Base-by-base conservation (phyloP, 495 filamentous ascomycete species). In the Antarctomyces pellizariae region DNA sequence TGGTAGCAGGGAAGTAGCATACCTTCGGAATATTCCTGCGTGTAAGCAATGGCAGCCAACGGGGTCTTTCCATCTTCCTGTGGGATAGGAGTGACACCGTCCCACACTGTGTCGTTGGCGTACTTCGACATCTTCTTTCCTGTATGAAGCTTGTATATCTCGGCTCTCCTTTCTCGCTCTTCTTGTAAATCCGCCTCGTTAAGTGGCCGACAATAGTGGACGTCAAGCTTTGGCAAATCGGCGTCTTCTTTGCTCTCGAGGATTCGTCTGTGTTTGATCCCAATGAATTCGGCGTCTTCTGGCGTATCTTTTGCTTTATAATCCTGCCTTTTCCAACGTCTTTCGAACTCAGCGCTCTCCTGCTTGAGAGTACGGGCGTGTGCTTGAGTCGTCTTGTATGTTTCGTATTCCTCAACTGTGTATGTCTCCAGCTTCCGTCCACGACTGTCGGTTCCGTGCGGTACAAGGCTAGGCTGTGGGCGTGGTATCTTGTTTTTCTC, bases 31-130 rank as follows among this genome's bases (percentile, higher is more conserved):
- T 95, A 97, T 26, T 80, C 72, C 5, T 68, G 62, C 0, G 67
- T 64, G 46, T 97, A 97, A 22, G 79, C 67, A 41, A 97, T 97
- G 21, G 67, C 64, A 2, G 84, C 86, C 35, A 97, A 60, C 6
- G 83, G 78, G 28, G 55, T 54, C 18, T 63, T 59, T 20, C 80
- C 77, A 49, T 95, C 86, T 37, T 83, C 62, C 38, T 83, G 66
- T 3, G 74, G 67, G 25, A 95, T 71, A 12, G 89, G 86, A 16
- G 65, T 45, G 19, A 97, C 53, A 47, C 83, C 75, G 33, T 75
- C 64, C 82, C 82, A 97, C 27, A 62, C 61, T 0, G 77, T 70
- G 44, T 83, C 65, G 26, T 54, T 47, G 27, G 62, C 53, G 47
- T 91, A 82, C 36, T 41, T 29, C 16, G 49, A 46, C 24, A 41